phyloP scores from a whole-genome alignment of 129 eudicot species.

The Logfia minima region DNA sequence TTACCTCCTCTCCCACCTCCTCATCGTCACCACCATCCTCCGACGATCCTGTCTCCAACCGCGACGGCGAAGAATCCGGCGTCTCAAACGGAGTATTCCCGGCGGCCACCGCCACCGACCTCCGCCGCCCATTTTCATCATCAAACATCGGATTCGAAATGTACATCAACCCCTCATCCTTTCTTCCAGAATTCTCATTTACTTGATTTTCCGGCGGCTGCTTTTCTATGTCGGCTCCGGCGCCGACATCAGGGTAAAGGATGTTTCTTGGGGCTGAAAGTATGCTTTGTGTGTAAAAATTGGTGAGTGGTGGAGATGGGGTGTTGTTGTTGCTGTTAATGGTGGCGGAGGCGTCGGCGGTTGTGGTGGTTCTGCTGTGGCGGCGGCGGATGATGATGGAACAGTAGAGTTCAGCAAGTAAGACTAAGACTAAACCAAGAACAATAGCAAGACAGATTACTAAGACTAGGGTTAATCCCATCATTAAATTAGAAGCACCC shows the following conservation, averaged over 20 bases:
- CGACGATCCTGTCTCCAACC: slow-evolving; percentile 47
- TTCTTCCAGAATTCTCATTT: slow-evolving; percentile 19
- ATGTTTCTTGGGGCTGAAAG: slow-evolving; percentile 71
- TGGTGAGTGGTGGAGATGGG: slow-evolving; percentile 1
- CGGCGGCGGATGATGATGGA: slow-evolving; percentile 14
- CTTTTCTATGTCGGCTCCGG: slow-evolving; percentile 43
- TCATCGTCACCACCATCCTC: slow-evolving; percentile 29
- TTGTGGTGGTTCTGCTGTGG: slow-evolving; percentile 8
- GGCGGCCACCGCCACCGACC: slow-evolving; percentile 11
- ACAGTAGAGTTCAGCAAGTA: slow-evolving; percentile 62
- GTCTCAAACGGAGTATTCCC: slow-evolving; percentile 77
- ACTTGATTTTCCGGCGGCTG: slow-evolving; percentile 40
- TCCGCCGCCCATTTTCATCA: slow-evolving; percentile 24
- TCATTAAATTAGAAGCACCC: slow-evolving; percentile 58
- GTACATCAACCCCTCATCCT: slow-evolving; percentile 40
- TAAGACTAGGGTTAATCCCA: slow-evolving; percentile 73
- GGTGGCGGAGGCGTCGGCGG: neutral
- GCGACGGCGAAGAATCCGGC: slow-evolving; percentile 82
- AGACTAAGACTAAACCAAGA: slow-evolving; percentile 54
- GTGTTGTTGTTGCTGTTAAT: neutral
- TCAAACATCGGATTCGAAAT: slow-evolving; percentile 81
- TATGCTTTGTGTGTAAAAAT: slow-evolving; percentile 57
- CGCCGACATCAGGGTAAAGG: slow-evolving; percentile 61
- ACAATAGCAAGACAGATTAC: slow-evolving; percentile 60
- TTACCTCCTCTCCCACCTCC: slow-evolving; percentile 9